Conservation (phyloP, 2,329 filamentous ascomycete species). For the Beauveria scarabaeidicola region DNA sequence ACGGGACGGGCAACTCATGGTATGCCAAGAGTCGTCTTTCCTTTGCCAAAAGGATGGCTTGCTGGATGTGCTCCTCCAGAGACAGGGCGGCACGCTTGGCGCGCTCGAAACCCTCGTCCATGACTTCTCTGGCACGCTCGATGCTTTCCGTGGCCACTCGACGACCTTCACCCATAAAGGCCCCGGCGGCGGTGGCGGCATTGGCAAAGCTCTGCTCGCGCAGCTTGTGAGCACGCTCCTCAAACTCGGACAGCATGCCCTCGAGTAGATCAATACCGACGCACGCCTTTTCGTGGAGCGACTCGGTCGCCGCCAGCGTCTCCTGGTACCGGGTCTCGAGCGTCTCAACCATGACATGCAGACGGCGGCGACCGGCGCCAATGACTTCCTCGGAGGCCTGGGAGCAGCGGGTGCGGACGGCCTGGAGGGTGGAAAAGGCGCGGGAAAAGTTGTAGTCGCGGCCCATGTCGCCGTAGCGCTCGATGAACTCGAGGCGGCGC, state of each 20-base stretch:
- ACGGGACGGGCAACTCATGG: constrained; percentile 82
- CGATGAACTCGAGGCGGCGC: constrained; percentile 76
- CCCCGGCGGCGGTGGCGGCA: constrained; percentile 57
- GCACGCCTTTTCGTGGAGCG: constrained; percentile 83
- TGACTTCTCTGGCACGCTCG: constrained; percentile 62
- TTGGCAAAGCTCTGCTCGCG: constrained; percentile 65
- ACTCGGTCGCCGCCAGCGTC: constrained; percentile 73
- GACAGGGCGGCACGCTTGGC: constrained; percentile 76
- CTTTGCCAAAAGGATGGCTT: constrained; percentile 64
- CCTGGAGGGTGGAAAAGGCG: constrained; percentile 77
- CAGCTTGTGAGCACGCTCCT: constrained; percentile 71
- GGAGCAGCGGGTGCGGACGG: constrained; percentile 80
- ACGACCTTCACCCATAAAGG: constrained; percentile 68
- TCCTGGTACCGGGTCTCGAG: constrained; percentile 83
- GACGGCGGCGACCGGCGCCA: constrained; percentile 72
- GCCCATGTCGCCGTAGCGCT: constrained; percentile 75
- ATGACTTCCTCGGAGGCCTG: constrained; percentile 85
- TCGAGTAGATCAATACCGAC: constrained; percentile 84
- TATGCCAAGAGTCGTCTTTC: constrained; percentile 80
- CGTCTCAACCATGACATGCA: constrained; percentile 87
- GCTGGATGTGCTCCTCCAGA: constrained; percentile 76
- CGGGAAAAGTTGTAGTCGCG: constrained; percentile 77
- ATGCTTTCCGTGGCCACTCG: constrained; percentile 74
- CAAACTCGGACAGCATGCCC: constrained; percentile 74
- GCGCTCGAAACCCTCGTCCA: constrained; percentile 73